Evolutionary conservation across 192 early-diverging fungal genomes (phyloP).

Genomic region (Linnemannia exigua): DNA sequence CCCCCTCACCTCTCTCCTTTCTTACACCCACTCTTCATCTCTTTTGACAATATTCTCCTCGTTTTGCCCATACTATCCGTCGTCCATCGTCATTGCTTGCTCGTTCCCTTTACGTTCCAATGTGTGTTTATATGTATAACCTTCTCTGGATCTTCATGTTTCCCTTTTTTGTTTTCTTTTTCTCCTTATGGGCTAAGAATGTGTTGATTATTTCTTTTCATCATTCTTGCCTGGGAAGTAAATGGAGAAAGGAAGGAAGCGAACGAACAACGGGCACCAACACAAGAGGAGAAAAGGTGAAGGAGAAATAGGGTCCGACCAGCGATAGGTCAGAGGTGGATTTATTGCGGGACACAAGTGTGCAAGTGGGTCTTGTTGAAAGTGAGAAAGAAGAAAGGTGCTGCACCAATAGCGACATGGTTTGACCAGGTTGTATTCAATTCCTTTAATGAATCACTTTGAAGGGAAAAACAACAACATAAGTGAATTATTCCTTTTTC

Average conservation of each 20-base stretch:
- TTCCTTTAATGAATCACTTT: background rate
- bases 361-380: background rate
- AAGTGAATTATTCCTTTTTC: background rate
- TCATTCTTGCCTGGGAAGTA: no score
- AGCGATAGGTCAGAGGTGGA: background rate
- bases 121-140: no score
- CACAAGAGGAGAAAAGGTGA: background rate
- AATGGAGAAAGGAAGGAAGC: background rate
- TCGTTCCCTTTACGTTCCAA: background rate
- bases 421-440: background rate
- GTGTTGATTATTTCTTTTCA: no score
- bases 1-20: background rate
- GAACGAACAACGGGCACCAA: background rate
- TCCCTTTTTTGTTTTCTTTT: background rate
- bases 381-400: background rate
- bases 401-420: background rate
- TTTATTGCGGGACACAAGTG: background rate
- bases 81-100: background rate
- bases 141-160: background rate
- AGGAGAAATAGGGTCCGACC: conserved; percentile 7
- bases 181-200: background rate
- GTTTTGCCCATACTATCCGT: background rate
- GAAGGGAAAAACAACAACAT: background rate
- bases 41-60: background rate
- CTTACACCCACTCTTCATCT: background rate